Evolutionary conservation across 2,329 filamentous ascomycete genomes (phyloP).

Genomic region (Dothideomycetidae sp.): DNA sequence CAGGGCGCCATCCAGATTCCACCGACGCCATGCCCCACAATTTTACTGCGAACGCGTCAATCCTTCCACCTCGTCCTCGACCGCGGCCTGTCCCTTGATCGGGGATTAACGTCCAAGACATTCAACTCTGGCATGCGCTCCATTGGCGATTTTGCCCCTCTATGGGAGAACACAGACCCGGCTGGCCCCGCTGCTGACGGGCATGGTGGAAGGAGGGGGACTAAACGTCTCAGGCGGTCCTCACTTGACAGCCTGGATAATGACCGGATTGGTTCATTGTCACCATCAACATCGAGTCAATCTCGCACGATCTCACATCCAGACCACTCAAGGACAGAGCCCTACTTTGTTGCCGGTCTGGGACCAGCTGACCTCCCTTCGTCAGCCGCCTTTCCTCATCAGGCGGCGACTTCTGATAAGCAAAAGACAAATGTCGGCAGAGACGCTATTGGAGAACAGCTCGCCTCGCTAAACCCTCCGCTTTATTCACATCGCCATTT

Average conservation of each 20-base stretch:
- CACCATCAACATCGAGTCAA: not conserved
- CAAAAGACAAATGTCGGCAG: constrained; percentile 12
- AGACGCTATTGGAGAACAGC: constrained; percentile 14
- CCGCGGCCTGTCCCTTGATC: no score
- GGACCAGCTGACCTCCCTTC: constrained; percentile 27
- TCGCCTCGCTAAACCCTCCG: constrained; percentile 24
- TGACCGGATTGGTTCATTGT: no score
- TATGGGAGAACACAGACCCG: constrained; percentile 6
- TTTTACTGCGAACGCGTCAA: no score
- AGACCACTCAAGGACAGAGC: constrained; percentile 18
- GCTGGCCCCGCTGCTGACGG: not conserved
- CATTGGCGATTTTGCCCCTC: constrained; percentile 8
- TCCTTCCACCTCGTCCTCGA: no score
- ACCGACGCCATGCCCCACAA: not conserved
- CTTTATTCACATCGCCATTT: constrained; percentile 22
- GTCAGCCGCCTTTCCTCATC: constrained; percentile 32
- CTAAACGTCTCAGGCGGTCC: not conserved
- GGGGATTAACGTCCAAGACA: constrained; percentile 5
- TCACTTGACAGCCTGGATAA: not conserved
- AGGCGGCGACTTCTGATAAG: constrained; percentile 19
- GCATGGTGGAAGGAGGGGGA: not conserved
- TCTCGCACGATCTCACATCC: no score
- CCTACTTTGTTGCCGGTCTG: constrained; percentile 28
- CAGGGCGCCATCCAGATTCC: no score
- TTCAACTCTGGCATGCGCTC: constrained; percentile 5